Conservation (phyloP, 108 stramenopile species). For the Skeletonema costatum region DNA sequence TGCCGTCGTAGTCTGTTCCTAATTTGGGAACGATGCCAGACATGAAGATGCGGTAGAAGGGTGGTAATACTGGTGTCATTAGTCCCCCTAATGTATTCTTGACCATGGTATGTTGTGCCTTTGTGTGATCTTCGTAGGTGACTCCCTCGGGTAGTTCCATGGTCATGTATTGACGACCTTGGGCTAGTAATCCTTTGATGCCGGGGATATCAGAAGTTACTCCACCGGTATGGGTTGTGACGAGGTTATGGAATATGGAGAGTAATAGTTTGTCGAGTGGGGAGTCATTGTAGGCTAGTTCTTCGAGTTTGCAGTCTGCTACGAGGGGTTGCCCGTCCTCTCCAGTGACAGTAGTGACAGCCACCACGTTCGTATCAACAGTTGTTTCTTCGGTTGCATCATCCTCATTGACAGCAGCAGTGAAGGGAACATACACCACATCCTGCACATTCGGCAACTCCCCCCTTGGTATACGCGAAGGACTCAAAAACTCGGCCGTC, state of each 20-base stretch:
- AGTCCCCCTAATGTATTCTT: slow-evolving; percentile 66
- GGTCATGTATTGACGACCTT: slow-evolving; percentile 78
- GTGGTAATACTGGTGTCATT: slow-evolving; percentile 91
- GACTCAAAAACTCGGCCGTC: slow-evolving; percentile 76
- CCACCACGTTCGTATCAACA: not conserved
- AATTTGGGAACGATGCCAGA: slow-evolving; percentile 79
- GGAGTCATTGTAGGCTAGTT: slow-evolving; percentile 61
- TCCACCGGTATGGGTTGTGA: slow-evolving; percentile 64
- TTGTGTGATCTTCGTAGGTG: slow-evolving; percentile 46
- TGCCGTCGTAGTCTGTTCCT: slow-evolving; percentile 63
- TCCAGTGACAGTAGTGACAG: not conserved
- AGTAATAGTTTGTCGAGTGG: slow-evolving; percentile 67
- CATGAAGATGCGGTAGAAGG: slow-evolving; percentile 93
- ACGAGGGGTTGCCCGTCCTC: slow-evolving; percentile 55
- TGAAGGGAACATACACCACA: slow-evolving; percentile 36
- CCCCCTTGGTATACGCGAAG: slow-evolving; percentile 64
- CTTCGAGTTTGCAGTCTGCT: slow-evolving; percentile 68
- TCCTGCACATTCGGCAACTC: slow-evolving; percentile 83
- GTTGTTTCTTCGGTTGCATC: not conserved
- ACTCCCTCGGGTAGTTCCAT: slow-evolving; percentile 60
- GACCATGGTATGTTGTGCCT: slow-evolving; percentile 84
- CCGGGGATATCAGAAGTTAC: slow-evolving; percentile 53
- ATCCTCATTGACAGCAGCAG: not conserved
- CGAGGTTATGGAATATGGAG: slow-evolving; percentile 73
- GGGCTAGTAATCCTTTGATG: slow-evolving; percentile 81